Evolutionary conservation across 768 basidiomycete species (phyloP).

Genomic region (Hygrocybe punicea): DNA sequence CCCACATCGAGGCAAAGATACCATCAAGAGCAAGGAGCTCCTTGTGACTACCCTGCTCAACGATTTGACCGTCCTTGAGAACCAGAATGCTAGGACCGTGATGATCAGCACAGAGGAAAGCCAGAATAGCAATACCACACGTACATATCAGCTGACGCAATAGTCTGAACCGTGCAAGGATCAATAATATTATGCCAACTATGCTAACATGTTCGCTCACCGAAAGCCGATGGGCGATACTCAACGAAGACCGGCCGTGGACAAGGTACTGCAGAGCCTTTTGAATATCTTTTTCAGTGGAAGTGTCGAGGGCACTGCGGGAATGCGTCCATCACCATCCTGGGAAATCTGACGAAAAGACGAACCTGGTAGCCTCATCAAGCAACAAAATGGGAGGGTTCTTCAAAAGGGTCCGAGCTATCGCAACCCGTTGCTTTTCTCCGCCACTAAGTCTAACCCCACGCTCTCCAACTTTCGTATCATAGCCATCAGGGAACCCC

Average conservation of each 20-base stretch:
- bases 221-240: conserved; percentile 76
- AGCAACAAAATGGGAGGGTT: conserved; percentile 79
- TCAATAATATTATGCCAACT: conserved; percentile 10
- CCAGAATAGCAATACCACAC: conserved; percentile 22
- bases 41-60: conserved; percentile 77
- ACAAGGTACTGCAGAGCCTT: conserved; percentile 80
- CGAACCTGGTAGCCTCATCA: conserved; percentile 70
- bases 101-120: conserved; percentile 7
- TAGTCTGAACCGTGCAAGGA: conserved; percentile 36
- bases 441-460: conserved; percentile 83
- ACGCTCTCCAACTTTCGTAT: conserved; percentile 87
- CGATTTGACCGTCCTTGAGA: conserved; percentile 83
- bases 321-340: neutral
- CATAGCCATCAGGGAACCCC: conserved; percentile 80
- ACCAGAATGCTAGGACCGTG: conserved; percentile 67
- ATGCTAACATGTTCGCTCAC: conserved; percentile 40
- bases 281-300: conserved; percentile 87
- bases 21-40: conserved; percentile 72
- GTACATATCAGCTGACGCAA: conserved; percentile 60
- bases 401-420: conserved; percentile 83
- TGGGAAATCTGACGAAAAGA: neutral
- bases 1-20: conserved; percentile 84
- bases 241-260: conserved; percentile 67
- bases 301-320: conserved; percentile 77
- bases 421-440: conserved; percentile 86